Percentiles rank a stretch among this genome's conserved stretches.
Evolutionary conservation across 1,284 basidiomycete species (phyloP).

Genomic region (Puccinia coronata): DNA sequence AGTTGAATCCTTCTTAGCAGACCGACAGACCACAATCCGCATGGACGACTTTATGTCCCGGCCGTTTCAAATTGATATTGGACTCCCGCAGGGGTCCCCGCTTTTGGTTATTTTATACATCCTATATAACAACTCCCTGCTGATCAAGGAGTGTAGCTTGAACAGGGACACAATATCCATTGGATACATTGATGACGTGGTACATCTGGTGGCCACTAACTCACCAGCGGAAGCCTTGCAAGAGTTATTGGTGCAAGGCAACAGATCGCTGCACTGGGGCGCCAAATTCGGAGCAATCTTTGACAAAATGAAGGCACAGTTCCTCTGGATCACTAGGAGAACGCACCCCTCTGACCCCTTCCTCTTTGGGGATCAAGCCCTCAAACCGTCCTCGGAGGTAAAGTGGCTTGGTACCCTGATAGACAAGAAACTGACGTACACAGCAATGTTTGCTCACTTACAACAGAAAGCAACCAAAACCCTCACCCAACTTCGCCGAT

Average conservation of each 20-base stretch:
- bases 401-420: not conserved
- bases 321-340: not conserved
- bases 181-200: not conserved
- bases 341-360: not conserved
- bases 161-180: not conserved
- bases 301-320: constrained; percentile 21
- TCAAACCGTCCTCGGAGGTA: not conserved
- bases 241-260: not conserved
- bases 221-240: not conserved
- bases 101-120: no score
- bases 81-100: no score
- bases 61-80: not conserved
- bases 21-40: no score
- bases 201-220: not conserved
- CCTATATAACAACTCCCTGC: no score
- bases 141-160: not conserved
- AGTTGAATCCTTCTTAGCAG: not conserved
- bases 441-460: not conserved
- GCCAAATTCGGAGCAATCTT: constrained; percentile 5
- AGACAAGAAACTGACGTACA: not conserved
- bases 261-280: constrained; percentile 13
- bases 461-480: not conserved
- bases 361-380: not conserved
- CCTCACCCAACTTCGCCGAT: not conserved
- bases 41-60: not conserved